Evolutionary conservation across 164 flowering plant species (phyloP).

Genomic region (Liquidambar formosana): DNA sequence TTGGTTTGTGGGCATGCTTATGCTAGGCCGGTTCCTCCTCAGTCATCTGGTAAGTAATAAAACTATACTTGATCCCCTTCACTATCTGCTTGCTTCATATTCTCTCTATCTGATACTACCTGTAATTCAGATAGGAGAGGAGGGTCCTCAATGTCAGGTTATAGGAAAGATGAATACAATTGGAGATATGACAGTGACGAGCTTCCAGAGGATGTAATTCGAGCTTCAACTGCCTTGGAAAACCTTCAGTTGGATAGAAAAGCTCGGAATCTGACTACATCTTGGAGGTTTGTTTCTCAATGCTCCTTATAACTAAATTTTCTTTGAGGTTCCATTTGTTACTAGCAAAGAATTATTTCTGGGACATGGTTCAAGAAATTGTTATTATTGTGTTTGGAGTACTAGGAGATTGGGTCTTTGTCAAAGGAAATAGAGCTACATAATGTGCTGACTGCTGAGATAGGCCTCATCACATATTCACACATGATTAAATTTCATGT

Average conservation of each 20-base stretch:
- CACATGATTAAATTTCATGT: no score
- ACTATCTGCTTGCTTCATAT: constrained; percentile 3
- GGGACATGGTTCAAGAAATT: not conserved
- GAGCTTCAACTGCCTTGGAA: constrained; percentile 86
- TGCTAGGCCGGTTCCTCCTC: constrained; percentile 72
- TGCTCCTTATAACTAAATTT: not conserved
- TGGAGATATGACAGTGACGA: constrained; percentile 92
- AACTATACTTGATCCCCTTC: not conserved
- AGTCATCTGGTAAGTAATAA: constrained; percentile 69
- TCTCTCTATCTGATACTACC: constrained; percentile 14
- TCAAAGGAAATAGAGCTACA: no score
- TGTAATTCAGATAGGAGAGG: constrained; percentile 64
- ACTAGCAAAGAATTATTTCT: not conserved
- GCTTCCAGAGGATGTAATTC: constrained; percentile 72
- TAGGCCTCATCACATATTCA: no score
- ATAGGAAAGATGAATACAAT: constrained; percentile 87
- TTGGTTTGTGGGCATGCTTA: constrained; percentile 16
- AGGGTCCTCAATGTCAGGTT: constrained; percentile 68
- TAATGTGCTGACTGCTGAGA: no score
- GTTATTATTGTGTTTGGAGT: not conserved
- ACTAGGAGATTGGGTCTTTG: not conserved
- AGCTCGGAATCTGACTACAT: constrained; percentile 84
- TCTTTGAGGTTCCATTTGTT: not conserved
- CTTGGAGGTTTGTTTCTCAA: constrained; percentile 76
- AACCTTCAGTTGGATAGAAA: constrained; percentile 95